Conservation (phyloP, 179 eudicot species). For the Patellifolia procumbens region DNA sequence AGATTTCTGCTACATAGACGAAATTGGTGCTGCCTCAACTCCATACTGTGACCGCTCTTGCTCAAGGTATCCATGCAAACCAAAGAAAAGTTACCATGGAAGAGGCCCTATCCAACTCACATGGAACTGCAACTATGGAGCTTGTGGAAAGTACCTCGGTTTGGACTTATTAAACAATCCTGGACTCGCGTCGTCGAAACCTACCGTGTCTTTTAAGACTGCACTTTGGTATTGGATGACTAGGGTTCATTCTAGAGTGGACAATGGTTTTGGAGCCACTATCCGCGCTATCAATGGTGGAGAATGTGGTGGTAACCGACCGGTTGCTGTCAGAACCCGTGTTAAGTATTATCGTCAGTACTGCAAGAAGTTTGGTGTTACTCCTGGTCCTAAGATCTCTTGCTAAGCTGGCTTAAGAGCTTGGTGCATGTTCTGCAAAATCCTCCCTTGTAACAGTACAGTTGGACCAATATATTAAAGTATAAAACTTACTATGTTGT, state of each 20-base stretch:
- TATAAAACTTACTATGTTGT: too few relatives aligned
- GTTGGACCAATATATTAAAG: too few relatives aligned
- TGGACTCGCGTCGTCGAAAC: conserved; percentile 9
- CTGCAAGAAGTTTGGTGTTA: conserved; percentile 20
- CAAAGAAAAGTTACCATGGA: conserved; percentile 15
- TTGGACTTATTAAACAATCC: conserved; percentile 22
- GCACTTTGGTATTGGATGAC: conserved; percentile 29
- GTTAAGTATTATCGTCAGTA: conserved; percentile 18
- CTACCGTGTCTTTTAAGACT: conserved; percentile 11
- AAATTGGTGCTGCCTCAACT: conserved; percentile 7
- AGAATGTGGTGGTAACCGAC: conserved; percentile 11
- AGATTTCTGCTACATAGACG: conserved; percentile 22
- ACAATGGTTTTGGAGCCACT: conserved; percentile 22
- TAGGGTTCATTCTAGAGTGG: conserved; percentile 19
- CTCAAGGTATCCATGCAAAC: conserved; percentile 19
- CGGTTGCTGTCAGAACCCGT: conserved; percentile 16
- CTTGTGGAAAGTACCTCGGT: conserved; percentile 22
- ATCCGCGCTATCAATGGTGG: conserved; percentile 21
- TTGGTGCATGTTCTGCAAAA: too few relatives aligned
- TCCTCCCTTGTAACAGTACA: too few relatives aligned
- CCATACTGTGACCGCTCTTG: conserved; percentile 13
- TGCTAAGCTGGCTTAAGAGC: neutral
- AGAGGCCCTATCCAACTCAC: conserved; percentile 22
- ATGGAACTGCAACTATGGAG: conserved; percentile 27
- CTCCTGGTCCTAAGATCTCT: conserved; percentile 24